Evolutionary conservation across 345 rosid species (phyloP), one percentile per base, ranked within the genome.

Genomic region (Populus simonii): DNA sequence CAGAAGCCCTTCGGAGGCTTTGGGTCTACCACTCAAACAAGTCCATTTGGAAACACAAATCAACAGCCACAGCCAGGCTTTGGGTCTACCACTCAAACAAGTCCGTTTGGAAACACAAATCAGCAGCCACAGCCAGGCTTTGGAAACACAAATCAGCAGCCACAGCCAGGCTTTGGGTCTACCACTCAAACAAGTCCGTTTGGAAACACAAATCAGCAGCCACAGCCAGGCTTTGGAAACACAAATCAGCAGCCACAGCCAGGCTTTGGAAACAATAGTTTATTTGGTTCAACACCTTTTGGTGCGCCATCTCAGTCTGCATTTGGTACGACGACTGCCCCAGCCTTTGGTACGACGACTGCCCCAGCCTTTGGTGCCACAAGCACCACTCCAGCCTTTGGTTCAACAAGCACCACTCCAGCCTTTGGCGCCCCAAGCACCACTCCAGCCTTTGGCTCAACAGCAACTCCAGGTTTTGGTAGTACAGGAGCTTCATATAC

Each of bases 1-100:
- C 96, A 93, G 83, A 92, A 91, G 82, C 80, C 92, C 57, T 93
- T 93, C 84, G 96, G 87, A 70, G 88, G 96, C 77, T 89, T 92
- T 84, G 92, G 93, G 49, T 87, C 99, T 65, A 79, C 87, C 22
- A 85, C 89, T 76, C 95, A 85, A 67, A 33, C 93, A 57, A 89
- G 81, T 72, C 91, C 91, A 41, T 93, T 93, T 51, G 96, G 94
- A 81, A 82, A 83, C 82, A 78, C 92, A 68, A 81, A 80, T 72
- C 97, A 81, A 74, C 95, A 85, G 79, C 85, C 97, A 78, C 95
- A 92, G 79, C 88, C 97, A 72, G 92, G 89, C 47, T 91, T 90
- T 41, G 45, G 45, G 45, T 41, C 45, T 41, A 41, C 45, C 45
- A 11, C 45, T 41, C 45, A 41, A 41, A 41, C 45, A 41, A 41